Evolutionary conservation across 768 basidiomycete species (phyloP).

Genomic region (Tricholoma saponaceum): DNA sequence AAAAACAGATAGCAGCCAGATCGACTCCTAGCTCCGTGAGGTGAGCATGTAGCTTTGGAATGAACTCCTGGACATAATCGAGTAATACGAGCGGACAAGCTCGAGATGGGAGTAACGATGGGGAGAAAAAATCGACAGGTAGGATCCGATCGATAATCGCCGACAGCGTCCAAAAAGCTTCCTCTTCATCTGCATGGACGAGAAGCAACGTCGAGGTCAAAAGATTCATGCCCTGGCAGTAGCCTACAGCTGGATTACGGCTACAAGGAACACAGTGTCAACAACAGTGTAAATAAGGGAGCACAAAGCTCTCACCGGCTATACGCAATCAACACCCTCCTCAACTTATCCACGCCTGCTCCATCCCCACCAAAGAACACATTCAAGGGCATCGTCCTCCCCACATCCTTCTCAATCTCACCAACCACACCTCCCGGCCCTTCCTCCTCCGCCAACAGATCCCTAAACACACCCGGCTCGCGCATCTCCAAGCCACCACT

Average conservation of each 20-base stretch:
- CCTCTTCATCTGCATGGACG: slow-evolving; percentile 92
- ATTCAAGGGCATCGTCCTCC: slow-evolving; percentile 88
- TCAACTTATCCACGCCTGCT: slow-evolving; percentile 86
- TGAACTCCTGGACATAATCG: slow-evolving; percentile 77
- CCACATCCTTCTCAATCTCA: slow-evolving; percentile 97
- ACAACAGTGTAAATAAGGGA: not conserved
- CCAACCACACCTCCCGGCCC: slow-evolving; percentile 45
- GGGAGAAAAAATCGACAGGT: slow-evolving; percentile 92
- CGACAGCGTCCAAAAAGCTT: slow-evolving; percentile 92
- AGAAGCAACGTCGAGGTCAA: slow-evolving; percentile 92
- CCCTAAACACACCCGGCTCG: slow-evolving; percentile 87
- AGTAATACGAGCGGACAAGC: slow-evolving; percentile 90
- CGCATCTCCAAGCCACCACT: slow-evolving; percentile 89
- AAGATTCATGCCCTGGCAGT: slow-evolving; percentile 95
- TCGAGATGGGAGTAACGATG: slow-evolving; percentile 85
- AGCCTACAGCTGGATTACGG: slow-evolving; percentile 89
- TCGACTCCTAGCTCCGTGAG: slow-evolving; percentile 82
- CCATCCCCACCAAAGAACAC: slow-evolving; percentile 98
- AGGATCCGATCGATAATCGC: slow-evolving; percentile 87
- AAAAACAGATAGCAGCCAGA: slow-evolving; percentile 92
- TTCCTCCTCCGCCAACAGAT: slow-evolving; percentile 59
- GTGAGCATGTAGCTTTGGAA: slow-evolving; percentile 74
- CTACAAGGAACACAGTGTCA: slow-evolving; percentile 32
- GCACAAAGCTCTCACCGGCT: slow-evolving; percentile 60
- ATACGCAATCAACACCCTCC: slow-evolving; percentile 87